phyloP scores from a whole-genome alignment of 192 early-diverging fungal genomes.

The Backusella tuberculispora region DNA sequence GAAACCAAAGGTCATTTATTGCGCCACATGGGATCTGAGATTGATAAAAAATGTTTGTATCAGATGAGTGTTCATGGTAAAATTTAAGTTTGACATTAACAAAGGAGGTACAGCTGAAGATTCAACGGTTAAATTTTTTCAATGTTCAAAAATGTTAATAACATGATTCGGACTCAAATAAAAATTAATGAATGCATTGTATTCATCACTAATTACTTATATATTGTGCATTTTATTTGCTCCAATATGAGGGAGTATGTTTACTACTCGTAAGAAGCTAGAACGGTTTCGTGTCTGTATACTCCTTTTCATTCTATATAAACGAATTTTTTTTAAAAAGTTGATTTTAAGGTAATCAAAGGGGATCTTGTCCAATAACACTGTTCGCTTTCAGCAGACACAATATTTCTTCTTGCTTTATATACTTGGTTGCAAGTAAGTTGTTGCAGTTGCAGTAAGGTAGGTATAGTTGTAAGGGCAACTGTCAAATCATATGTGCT shows the following conservation, averaged over 20 bases:
- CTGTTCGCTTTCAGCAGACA: not conserved
- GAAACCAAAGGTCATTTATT: too few species aligned
- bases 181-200: too few species aligned
- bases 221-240: not conserved
- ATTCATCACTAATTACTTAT: too few species aligned
- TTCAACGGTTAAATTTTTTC: not conserved
- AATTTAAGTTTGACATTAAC: conserved; percentile 4
- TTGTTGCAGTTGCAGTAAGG: not conserved
- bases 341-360: conserved; percentile 11
- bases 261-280: conserved; percentile 1
- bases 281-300: conserved; percentile 8
- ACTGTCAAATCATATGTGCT: conserved; percentile 13
- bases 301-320: not conserved
- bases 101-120: not conserved
- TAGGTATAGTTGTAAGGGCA: conserved; percentile 6
- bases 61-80: not conserved
- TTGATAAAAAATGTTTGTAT: conserved; percentile 4
- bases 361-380: conserved; percentile 2
- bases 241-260: not conserved
- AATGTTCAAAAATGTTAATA: not conserved
- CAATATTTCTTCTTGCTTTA: not conserved
- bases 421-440: not conserved
- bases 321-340: not conserved
- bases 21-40: too few species aligned
- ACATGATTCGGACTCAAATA: too few species aligned